Percentiles rank a stretch among this genome's conserved stretches.
phyloP scores from a whole-genome alignment of 2,329 filamentous ascomycete genomes.

The Penicillium vulpinum region DNA sequence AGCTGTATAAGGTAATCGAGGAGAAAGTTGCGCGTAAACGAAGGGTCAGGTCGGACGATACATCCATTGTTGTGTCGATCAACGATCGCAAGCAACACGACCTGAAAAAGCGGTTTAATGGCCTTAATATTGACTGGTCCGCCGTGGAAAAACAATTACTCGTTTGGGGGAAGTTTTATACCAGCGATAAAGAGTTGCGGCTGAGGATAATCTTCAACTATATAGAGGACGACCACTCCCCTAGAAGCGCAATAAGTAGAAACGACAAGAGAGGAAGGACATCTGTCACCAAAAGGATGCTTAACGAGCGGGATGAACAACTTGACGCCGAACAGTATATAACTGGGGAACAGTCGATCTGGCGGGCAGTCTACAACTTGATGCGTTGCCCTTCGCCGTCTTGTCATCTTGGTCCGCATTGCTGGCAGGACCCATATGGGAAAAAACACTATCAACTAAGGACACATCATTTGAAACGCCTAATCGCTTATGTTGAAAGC shows the following conservation, averaged over 20 bases:
- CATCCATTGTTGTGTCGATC: neutral
- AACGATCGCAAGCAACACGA: neutral
- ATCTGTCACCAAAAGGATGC: constrained; percentile 14
- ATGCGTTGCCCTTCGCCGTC: constrained; percentile 9
- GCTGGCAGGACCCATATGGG: constrained; percentile 15
- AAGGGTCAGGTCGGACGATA: neutral
- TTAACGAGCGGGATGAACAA: constrained; percentile 11
- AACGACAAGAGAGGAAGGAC: constrained; percentile 12
- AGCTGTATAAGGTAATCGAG: constrained; percentile 5
- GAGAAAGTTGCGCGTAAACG: neutral
- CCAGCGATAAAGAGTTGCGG: neutral
- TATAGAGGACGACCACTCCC: constrained; percentile 5
- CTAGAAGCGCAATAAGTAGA: neutral
- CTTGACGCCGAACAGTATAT: constrained; percentile 12
- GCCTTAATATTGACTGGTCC: constrained; percentile 1
- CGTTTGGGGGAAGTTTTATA: neutral
- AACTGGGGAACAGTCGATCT: constrained; percentile 13
- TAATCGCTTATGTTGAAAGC: constrained; percentile 6
- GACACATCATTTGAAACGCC: constrained; percentile 8
- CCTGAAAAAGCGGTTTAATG: constrained; percentile 4
- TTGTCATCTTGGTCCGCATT: constrained; percentile 17
- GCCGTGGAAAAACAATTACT: constrained; percentile 5
- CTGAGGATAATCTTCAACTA: constrained; percentile 4
- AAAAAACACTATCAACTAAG: constrained; percentile 19
- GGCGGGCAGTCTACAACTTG: constrained; percentile 15